Evolutionary conservation across 129 eudicot species (phyloP), one percentile per base, ranked within the genome.

Genomic region (Saussurea involucrata): DNA sequence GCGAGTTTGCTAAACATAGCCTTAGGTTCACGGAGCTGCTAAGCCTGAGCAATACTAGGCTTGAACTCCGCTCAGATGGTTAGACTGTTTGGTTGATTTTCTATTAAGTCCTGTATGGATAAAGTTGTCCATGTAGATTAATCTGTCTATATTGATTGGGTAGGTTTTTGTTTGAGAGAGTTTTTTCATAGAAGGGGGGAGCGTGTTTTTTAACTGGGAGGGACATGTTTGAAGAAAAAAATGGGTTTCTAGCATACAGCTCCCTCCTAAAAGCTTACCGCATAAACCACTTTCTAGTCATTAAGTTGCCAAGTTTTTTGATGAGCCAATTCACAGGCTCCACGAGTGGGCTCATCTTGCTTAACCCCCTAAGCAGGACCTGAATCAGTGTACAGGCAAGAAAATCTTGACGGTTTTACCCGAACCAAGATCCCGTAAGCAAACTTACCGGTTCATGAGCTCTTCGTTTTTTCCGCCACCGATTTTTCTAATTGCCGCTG

Each of bases 381-480:
- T 31, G 34, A 31, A 31, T 31, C 34, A 31, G 34, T 31, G 34
- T 31, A 31, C 34, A 31, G 34, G 34, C 44, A 8, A 40, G 49
- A 40, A 40, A 40, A 31, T 15, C 44, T 34, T n/a, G 61, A 53
- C 61, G 22, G 61, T 53, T 49, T 49, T 20, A 58, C 64, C 64
- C 1, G 2, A 21, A 68, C 72, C 53, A 33, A 63, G 44, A 20
- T 15, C 10, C 9, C 1, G 8, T 42, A 28, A 57, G 11, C 12
- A 25, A 17, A 64, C 34, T 21, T 85, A 91, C 93, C 75, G 83
- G 24, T 91, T 88, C 28, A 89, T 78, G 78, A 91, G 91, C 67
- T 91, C 86, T 6, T 84, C 88, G 42, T 85, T 88, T 76, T 88
- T 88, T 60, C 83, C 96, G 57, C 91, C 89, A 7, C 89, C 81